Evolutionary conservation across 2,329 filamentous ascomycete genomes (phyloP), one percentile per base, ranked within the genome.

Genomic region (Claviceps africana): DNA sequence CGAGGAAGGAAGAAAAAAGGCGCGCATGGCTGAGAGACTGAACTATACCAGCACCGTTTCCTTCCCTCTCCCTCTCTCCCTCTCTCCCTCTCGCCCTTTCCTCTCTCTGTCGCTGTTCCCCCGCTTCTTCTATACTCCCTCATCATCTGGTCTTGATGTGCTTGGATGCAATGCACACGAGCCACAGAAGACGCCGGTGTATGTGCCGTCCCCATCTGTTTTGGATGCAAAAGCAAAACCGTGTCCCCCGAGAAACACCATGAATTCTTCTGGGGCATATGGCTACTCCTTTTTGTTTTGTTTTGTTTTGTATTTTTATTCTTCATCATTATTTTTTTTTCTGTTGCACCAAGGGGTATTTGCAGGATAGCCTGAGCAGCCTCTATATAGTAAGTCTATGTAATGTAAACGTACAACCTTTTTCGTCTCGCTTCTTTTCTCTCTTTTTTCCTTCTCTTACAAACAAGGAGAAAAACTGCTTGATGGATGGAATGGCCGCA

Each of bases 1-100:
- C 86, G 45, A 88, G 82, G 71, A 97, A 97, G 70, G 89, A 96
- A 66, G 89, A 96, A 73, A 97, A 95, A 72, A 78, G 90, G 55
- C 76, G 90, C 57, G 91, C 89, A 10, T 98, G 93, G 88, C 69
- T 97, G 62, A 76, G 83, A 61, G 90, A 95, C n/a, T 55, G 42
- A 46, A 13, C 21, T 31, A 28, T 35, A 9, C 3, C 42, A 11
- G 10, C 25, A 25, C 25, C 25, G 5, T 25, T 25, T 25, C 25
- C 25, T 25, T 25, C 25, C 5, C 25, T 25, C 25, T n/a, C 25
- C 25, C 5, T 25, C 6, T 35, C 13, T 10, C 22, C 5, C 3
- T 17, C 37, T 19, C 10, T 44, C 19, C 48, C 21, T 50, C n/a
- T 51, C 40, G 33, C 28, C 35, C 15, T 42, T 11, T 13, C 10